phyloP scores from a whole-genome alignment of 306 rosid species.

The Pueraria montana region DNA sequence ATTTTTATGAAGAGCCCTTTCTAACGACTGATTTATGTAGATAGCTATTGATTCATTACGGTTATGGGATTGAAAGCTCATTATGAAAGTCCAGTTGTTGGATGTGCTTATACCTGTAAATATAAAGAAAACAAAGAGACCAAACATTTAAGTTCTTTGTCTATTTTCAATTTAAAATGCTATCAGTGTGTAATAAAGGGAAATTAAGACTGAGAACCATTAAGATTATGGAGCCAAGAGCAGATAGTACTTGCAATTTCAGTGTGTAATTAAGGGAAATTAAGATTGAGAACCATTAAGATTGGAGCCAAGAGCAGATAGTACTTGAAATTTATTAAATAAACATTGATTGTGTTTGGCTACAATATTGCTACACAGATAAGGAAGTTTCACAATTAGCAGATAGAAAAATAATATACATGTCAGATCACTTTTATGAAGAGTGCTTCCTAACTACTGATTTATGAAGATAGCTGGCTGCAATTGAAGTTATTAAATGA shows the following conservation, averaged over 20 bases:
- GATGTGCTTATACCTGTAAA: not conserved
- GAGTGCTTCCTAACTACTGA: conserved; percentile 18
- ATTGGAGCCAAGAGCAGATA: conserved; percentile 16
- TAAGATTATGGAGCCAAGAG: not conserved
- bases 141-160: not conserved
- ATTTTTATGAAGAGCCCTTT: not conserved
- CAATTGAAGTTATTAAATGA: conserved; percentile 16
- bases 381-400: not conserved
- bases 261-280: not conserved
- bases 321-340: conserved; percentile 5
- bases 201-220: conserved; percentile 17
- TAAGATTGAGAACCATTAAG: conserved; percentile 18
- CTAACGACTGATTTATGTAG: not conserved
- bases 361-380: not conserved
- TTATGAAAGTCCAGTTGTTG: not conserved
- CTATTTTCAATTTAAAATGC: conserved; percentile 6
- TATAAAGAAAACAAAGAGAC: not conserved
- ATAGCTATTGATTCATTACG: not conserved
- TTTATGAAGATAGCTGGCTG: conserved; percentile 3
- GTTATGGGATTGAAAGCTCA: conserved; percentile 25
- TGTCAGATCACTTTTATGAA: not conserved
- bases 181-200: conserved; percentile 12
- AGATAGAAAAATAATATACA: not conserved
- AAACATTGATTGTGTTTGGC: not conserved
- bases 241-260: conserved; percentile 5